Conservation (phyloP, 495 filamentous ascomycete genomes). For the Aspergillus carlsbadensis region DNA sequence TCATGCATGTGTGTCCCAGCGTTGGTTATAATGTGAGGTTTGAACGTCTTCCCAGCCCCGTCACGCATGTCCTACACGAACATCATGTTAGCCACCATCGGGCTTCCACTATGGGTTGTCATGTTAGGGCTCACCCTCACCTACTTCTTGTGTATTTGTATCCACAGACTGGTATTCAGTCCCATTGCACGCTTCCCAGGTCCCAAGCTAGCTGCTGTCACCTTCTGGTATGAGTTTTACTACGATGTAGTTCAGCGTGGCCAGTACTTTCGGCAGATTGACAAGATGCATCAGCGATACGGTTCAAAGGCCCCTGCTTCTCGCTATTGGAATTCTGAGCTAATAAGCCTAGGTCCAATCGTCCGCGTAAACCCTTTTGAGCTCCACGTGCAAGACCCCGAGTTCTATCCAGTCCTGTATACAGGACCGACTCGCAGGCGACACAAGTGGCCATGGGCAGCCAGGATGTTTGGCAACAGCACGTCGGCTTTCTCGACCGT, state of each 20-base stretch:
- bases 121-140: neutral
- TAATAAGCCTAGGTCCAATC: neutral
- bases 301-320: neutral
- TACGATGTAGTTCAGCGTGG: slow-evolving; percentile 4
- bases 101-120: neutral
- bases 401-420: slow-evolving; percentile 5
- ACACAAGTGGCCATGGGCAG: slow-evolving; percentile 3
- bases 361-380: slow-evolving; percentile 8
- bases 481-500: slow-evolving; percentile 6
- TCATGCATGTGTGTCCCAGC: no score
- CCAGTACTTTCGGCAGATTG: slow-evolving; percentile 6
- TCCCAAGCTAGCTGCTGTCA: neutral
- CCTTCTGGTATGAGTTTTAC: slow-evolving; percentile 9
- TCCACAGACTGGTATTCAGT: neutral
- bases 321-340: neutral
- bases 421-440: neutral
- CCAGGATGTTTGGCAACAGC: slow-evolving; percentile 3
- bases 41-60: no score
- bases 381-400: slow-evolving; percentile 3
- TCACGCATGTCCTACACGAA: no score
- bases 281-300: slow-evolving; percentile 3
- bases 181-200: slow-evolving; percentile 3
- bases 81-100: no score
- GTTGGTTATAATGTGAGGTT: no score
- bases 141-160: neutral